These are phyloP conservation scores for Fomitopsis pinicola DNA, from an alignment of 1,284 basidiomycete species.

Conservation along the genomic window DNA sequence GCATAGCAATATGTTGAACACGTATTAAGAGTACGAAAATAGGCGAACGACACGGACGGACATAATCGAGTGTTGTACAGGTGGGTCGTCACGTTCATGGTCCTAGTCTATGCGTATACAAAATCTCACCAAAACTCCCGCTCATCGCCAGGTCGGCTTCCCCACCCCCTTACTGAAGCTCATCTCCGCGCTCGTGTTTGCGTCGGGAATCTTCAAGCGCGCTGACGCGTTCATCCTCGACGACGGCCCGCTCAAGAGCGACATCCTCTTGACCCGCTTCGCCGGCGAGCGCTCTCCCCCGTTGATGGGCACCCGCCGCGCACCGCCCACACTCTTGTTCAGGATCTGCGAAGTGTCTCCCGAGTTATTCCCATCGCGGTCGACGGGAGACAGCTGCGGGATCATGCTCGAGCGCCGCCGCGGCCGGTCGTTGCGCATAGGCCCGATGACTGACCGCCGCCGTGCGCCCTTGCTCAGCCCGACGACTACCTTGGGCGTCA, in stretches of 20 bases:
- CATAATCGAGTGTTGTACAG: background rate
- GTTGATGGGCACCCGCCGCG: conserved; percentile 24
- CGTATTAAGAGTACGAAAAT: background rate
- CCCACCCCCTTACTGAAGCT: conserved; percentile 36
- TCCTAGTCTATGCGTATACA: background rate
- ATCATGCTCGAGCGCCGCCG: conserved; percentile 76
- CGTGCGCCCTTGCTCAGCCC: conserved; percentile 37
- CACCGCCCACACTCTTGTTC: conserved; percentile 20
- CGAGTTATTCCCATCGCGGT: conserved; percentile 18
- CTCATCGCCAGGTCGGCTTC: conserved; percentile 50
- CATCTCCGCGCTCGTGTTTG: conserved; percentile 48
- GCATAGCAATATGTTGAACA: background rate
- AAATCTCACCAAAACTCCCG: background rate
- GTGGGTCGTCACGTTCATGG: background rate
- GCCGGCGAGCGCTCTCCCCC: conserved; percentile 45
- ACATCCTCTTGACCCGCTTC: conserved; percentile 60
- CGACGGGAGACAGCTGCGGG: conserved; percentile 51
- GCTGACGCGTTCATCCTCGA: conserved; percentile 32
- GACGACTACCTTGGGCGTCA: conserved; percentile 36
- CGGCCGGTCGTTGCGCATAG: conserved; percentile 62
- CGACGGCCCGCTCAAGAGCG: conserved; percentile 39
- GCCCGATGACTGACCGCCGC: conserved; percentile 70
- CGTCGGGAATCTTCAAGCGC: conserved; percentile 32
- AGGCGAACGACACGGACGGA: background rate
- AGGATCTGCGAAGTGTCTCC: conserved; percentile 12